Conservation (phyloP, 2,329 filamentous ascomycete species). For the Aspergillus thermomutatus region DNA sequence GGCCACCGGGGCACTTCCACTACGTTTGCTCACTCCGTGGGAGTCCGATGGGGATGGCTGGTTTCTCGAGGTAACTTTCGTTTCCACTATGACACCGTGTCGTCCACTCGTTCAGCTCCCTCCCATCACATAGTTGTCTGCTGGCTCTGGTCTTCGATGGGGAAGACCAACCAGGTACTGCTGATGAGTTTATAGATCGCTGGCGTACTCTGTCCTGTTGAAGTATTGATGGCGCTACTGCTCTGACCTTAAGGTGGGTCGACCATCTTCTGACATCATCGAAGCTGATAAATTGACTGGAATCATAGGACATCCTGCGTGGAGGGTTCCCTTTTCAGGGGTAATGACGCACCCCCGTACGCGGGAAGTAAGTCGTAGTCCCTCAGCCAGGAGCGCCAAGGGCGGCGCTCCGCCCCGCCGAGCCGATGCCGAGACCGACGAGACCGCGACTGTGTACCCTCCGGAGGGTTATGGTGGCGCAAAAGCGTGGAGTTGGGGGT, state of each 20-base stretch:
- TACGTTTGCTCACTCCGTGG: background rate
- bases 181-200: slow-evolving; percentile 16
- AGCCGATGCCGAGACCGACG: background rate
- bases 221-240: slow-evolving; percentile 14
- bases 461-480: slow-evolving; percentile 2
- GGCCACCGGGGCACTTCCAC: background rate
- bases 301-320: slow-evolving; percentile 6
- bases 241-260: slow-evolving; percentile 9
- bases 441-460: background rate
- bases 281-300: background rate
- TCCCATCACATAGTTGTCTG: background rate
- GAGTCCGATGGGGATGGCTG: background rate
- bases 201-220: slow-evolving; percentile 14
- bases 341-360: slow-evolving; percentile 16
- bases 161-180: slow-evolving; percentile 12
- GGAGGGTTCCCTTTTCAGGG: slow-evolving; percentile 12
- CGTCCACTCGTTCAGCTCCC: slow-evolving; percentile 9
- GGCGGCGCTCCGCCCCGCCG: background rate
- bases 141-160: slow-evolving; percentile 10
- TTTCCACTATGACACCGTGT: background rate
- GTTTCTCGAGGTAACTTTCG: background rate
- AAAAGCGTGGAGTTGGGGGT: slow-evolving; percentile 10
- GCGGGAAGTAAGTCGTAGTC: slow-evolving; percentile 15
- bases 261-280: background rate
- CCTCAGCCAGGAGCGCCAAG: slow-evolving; percentile 10